phyloP scores from a whole-genome alignment of 768 basidiomycete species.

The Nidula microcarpa region DNA sequence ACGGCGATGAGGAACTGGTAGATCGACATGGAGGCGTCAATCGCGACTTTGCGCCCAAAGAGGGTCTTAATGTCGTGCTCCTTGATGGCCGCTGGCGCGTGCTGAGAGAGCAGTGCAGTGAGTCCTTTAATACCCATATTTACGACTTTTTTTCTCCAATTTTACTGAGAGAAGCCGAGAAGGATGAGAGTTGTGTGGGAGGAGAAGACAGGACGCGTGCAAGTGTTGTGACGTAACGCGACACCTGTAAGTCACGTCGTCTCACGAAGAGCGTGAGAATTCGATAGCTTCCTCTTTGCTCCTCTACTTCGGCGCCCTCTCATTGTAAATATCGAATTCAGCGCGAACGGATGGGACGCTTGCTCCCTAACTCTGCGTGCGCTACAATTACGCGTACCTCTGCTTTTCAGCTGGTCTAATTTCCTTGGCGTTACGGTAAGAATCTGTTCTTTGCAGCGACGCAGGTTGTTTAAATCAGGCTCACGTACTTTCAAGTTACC shows the following conservation, averaged over 20 bases:
- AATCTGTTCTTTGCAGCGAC: too few species aligned
- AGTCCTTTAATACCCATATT: conserved; percentile 96
- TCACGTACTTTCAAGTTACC: too few species aligned
- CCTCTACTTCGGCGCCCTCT: too few species aligned
- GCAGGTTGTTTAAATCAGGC: too few species aligned
- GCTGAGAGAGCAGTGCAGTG: conserved; percentile 82
- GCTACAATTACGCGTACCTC: too few species aligned
- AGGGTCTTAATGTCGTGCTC: conserved; percentile 97
- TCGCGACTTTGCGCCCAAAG: conserved; percentile 97
- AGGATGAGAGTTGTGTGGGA: not conserved
- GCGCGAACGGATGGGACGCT: too few species aligned
- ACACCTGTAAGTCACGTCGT: not conserved
- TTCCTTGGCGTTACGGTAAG: too few species aligned
- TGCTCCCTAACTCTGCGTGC: too few species aligned
- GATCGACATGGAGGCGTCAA: conserved; percentile 97
- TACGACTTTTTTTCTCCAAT: not conserved
- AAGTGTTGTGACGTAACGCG: not conserved
- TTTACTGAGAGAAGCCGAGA: conserved; percentile 1
- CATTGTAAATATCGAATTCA: too few species aligned
- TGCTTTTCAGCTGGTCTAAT: too few species aligned
- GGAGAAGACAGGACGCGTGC: conserved; percentile 3
- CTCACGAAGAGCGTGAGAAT: too few species aligned
- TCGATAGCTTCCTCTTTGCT: too few species aligned
- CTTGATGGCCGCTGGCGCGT: conserved; percentile 85
- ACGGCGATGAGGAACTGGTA: conserved; percentile 99